Conservation (phyloP, 768 basidiomycete species). For the Psilocybe azurescens region DNA sequence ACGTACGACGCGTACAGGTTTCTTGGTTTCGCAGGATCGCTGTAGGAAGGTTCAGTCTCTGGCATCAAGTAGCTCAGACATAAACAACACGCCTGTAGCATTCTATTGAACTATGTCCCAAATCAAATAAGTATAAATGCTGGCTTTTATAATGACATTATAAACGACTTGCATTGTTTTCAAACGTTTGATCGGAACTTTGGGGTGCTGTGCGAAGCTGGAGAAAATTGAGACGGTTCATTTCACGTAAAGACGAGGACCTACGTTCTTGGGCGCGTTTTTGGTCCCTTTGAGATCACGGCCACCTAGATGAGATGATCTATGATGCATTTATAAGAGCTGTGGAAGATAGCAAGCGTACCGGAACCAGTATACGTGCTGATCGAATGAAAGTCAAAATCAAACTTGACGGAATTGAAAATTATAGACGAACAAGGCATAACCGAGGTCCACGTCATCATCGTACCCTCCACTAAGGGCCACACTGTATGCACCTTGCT, state of each 20-base stretch:
- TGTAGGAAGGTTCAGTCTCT: constrained; percentile 29
- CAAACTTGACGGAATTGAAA: not conserved
- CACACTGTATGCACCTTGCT: constrained; percentile 80
- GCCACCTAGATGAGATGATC: constrained; percentile 57
- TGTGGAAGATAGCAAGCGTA: constrained; percentile 22
- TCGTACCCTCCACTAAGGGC: constrained; percentile 91
- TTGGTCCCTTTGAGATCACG: constrained; percentile 88
- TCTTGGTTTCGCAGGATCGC: constrained; percentile 79
- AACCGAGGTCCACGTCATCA: constrained; percentile 83
- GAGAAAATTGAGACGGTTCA: constrained; percentile 27
- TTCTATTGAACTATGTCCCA: constrained; percentile 59
- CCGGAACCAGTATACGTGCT: constrained; percentile 87
- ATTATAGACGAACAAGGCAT: constrained; percentile 70
- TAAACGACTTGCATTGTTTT: constrained; percentile 49
- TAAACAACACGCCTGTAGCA: constrained; percentile 55
- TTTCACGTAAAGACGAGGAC: not conserved
- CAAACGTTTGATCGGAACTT: constrained; percentile 82
- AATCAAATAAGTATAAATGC: not conserved
- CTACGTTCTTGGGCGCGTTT: constrained; percentile 80
- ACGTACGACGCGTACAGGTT: constrained; percentile 86
- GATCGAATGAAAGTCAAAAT: constrained; percentile 2
- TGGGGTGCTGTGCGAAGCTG: constrained; percentile 91
- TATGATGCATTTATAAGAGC: constrained; percentile 1
- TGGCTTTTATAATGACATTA: not conserved
- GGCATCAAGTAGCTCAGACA: not conserved